Conservation (phyloP, 768 basidiomycete species). For the Tricholoma flavovirens region DNA sequence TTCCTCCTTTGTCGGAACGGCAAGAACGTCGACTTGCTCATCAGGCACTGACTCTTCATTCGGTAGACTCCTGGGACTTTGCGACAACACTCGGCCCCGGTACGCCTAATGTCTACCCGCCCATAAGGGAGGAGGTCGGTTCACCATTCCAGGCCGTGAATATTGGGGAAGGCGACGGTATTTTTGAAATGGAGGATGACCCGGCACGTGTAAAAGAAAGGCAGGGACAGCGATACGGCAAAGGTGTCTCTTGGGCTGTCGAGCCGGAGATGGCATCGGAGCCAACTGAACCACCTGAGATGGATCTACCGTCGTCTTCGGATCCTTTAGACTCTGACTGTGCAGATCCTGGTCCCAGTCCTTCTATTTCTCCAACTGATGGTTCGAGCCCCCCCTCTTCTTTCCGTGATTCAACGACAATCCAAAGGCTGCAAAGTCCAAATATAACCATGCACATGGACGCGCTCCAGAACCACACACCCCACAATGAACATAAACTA, state of each 20-base stretch:
- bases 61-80: conserved; percentile 83
- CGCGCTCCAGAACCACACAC: neutral
- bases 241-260: conserved; percentile 17
- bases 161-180: conserved; percentile 22
- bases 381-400: conserved; percentile 4
- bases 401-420: neutral
- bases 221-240: conserved; percentile 6
- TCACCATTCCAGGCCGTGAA: conserved; percentile 8
- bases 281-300: conserved; percentile 4
- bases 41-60: conserved; percentile 32
- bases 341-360: conserved; percentile 9
- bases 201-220: conserved; percentile 1
- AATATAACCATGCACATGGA: neutral
- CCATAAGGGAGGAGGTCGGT: conserved; percentile 17
- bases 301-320: conserved; percentile 14
- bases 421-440: neutral
- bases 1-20: conserved; percentile 68
- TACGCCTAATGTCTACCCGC: conserved; percentile 17
- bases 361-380: conserved; percentile 15
- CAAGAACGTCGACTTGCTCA: conserved; percentile 59
- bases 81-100: conserved; percentile 40
- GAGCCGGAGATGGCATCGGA: conserved; percentile 6
- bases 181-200: conserved; percentile 35
- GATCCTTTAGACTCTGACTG: conserved; percentile 11
- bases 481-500: neutral